Percentiles rank a stretch among this genome's conserved stretches.
These are phyloP conservation scores for Didymosphaeria variabile DNA, from an alignment of 2,329 filamentous ascomycete genomes.

Conservation along the genomic window DNA sequence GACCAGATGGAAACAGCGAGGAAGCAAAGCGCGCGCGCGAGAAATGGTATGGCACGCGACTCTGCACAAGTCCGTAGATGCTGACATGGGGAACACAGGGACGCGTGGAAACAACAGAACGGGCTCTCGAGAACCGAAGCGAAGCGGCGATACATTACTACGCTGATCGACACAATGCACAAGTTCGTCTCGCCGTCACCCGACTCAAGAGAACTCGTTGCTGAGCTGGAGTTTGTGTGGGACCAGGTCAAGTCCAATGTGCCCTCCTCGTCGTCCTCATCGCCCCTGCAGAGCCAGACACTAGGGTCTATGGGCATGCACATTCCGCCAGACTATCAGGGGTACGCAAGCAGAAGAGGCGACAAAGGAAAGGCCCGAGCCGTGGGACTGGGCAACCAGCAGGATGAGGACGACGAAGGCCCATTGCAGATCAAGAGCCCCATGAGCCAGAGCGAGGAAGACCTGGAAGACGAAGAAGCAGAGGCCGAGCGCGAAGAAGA, in stretches of 20 bases:
- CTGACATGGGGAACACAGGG: conserved; percentile 59
- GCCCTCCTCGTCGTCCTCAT: conserved; percentile 65
- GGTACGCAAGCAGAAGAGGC: conserved; percentile 52
- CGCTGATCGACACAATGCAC: conserved; percentile 96
- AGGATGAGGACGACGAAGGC: conserved; percentile 28
- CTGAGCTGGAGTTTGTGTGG: conserved; percentile 99
- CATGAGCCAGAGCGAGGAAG: conserved; percentile 77
- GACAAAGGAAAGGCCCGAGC: conserved; percentile 42
- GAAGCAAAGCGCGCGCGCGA: conserved; percentile 65
- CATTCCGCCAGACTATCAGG: conserved; percentile 38
- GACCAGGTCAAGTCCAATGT: conserved; percentile 93
- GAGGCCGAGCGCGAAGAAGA: conserved; percentile 52
- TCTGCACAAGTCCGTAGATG: neutral
- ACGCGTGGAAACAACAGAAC: conserved; percentile 92
- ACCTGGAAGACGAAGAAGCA: conserved; percentile 52
- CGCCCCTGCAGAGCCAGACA: conserved; percentile 45
- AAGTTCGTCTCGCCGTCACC: conserved; percentile 85
- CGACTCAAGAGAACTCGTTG: conserved; percentile 86
- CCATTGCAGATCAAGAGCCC: conserved; percentile 74
- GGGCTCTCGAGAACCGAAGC: conserved; percentile 88
- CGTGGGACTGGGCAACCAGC: conserved; percentile 9
- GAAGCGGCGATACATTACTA: conserved; percentile 92
- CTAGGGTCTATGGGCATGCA: conserved; percentile 46
- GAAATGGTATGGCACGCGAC: conserved; percentile 67
- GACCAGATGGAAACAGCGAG: conserved; percentile 66